Conservation (phyloP, 805 yeast genomes). For the Scheffersomyces amazonensis region DNA sequence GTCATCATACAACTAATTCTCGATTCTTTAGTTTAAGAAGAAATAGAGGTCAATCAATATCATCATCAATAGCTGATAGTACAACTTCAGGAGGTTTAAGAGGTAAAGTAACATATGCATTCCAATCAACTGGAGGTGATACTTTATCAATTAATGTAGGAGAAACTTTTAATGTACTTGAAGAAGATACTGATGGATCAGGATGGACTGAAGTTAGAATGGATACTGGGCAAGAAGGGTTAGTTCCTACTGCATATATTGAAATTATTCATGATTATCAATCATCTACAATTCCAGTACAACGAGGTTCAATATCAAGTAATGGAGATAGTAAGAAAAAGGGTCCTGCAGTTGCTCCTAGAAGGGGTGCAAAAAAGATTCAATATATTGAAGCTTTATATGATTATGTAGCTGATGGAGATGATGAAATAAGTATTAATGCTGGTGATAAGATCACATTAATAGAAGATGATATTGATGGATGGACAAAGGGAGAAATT, state of each 20-base stretch:
- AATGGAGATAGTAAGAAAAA: slow-evolving; percentile 34
- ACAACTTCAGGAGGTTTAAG: slow-evolving; percentile 6
- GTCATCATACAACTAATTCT: slow-evolving; percentile 26
- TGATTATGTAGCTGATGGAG: slow-evolving; percentile 74
- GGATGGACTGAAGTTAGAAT: slow-evolving; percentile 78
- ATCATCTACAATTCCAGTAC: slow-evolving; percentile 6
- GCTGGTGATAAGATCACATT: slow-evolving; percentile 75
- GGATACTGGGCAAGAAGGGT: slow-evolving; percentile 54
- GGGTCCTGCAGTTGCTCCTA: slow-evolving; percentile 82
- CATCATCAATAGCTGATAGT: slow-evolving; percentile 13
- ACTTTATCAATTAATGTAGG: background rate
- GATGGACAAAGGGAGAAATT: slow-evolving; percentile 93
- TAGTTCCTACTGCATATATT: slow-evolving; percentile 83
- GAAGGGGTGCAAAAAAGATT: slow-evolving; percentile 65
- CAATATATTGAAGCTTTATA: slow-evolving; percentile 67
- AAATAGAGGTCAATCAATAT: slow-evolving; percentile 24
- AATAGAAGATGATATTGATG: slow-evolving; percentile 56
- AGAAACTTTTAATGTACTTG: slow-evolving; percentile 44
- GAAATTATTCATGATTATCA: slow-evolving; percentile 30
- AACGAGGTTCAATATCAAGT: slow-evolving; percentile 6
- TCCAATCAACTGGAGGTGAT: slow-evolving; percentile 30
- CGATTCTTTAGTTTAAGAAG: slow-evolving; percentile 38
- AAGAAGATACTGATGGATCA: slow-evolving; percentile 74
- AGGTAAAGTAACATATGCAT: slow-evolving; percentile 45
- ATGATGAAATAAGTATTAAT: slow-evolving; percentile 68